These are phyloP conservation scores for Saccharomyces jurei DNA, from an alignment of 805 yeast genomes.

Conservation along the genomic window DNA sequence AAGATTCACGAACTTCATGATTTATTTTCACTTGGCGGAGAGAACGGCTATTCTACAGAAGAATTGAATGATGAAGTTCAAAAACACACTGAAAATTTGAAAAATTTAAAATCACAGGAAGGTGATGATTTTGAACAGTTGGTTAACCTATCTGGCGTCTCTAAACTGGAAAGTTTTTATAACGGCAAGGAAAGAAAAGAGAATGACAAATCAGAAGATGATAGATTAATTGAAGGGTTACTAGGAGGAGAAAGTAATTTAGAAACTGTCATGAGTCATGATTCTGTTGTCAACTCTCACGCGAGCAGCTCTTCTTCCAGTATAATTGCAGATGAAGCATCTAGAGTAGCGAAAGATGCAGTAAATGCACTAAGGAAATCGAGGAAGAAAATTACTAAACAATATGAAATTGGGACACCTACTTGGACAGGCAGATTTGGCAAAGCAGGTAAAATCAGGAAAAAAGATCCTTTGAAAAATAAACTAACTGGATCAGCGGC, in stretches of 20 bases:
- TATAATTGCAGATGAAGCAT: constrained; percentile 52
- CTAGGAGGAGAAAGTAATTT: constrained; percentile 58
- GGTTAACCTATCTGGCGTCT: constrained; percentile 60
- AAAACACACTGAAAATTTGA: constrained; percentile 40
- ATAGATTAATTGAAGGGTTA: constrained; percentile 63
- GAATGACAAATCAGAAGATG: constrained; percentile 41
- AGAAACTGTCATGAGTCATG: constrained; percentile 72
- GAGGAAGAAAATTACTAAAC: constrained; percentile 29
- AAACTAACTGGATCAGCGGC: constrained; percentile 15
- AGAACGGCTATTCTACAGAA: constrained; percentile 35
- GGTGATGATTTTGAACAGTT: constrained; percentile 64
- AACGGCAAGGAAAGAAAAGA: constrained; percentile 41
- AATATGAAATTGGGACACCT: constrained; percentile 62
- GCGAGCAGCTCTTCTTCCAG: constrained; percentile 22
- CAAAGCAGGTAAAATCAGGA: constrained; percentile 54
- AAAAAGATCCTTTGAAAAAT: constrained; percentile 4
- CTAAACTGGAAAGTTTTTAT: constrained; percentile 58
- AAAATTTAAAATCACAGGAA: constrained; percentile 31
- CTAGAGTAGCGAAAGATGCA: constrained; percentile 45
- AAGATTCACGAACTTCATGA: constrained; percentile 89
- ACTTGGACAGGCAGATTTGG: constrained; percentile 97
- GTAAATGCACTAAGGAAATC: constrained; percentile 54
- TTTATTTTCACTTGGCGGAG: constrained; percentile 74
- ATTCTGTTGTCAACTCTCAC: constrained; percentile 54
- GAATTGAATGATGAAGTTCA: constrained; percentile 47